Evolutionary conservation across 2,329 filamentous ascomycete species (phyloP).

Genomic region (Colletotrichum theobromicola): DNA sequence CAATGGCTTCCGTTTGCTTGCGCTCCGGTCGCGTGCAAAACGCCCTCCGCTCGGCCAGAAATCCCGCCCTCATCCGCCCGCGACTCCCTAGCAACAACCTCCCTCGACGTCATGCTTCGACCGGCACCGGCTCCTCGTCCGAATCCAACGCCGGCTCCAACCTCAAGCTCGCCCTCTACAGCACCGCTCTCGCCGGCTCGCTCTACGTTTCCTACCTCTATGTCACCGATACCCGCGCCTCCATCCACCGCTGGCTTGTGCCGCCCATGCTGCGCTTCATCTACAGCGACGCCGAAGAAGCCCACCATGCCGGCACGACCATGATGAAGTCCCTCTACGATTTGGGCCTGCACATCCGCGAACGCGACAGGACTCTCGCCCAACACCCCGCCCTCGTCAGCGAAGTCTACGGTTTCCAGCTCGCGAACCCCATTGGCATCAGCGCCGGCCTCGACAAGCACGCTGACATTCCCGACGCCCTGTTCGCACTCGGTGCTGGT

Average conservation of each 20-base stretch:
- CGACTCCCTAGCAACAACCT: constrained; percentile 28
- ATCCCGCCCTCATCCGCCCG: constrained; percentile 18
- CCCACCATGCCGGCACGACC: constrained; percentile 81
- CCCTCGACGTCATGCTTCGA: constrained; percentile 36
- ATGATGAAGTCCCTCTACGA: constrained; percentile 75
- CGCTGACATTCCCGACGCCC: constrained; percentile 82
- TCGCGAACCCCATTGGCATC: constrained; percentile 90
- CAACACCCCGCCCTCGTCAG: constrained; percentile 36
- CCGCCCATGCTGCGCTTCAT: constrained; percentile 70
- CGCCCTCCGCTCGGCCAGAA: constrained; percentile 25
- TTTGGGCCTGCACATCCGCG: constrained; percentile 80
- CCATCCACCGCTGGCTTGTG: constrained; percentile 70
- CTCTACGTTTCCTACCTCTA: constrained; percentile 66
- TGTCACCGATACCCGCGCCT: constrained; percentile 76
- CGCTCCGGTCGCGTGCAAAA: constrained; percentile 28
- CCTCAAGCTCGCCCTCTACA: constrained; percentile 43
- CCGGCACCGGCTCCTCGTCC: constrained; percentile 23
- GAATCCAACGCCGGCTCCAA: constrained; percentile 32
- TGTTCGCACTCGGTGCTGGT: constrained; percentile 84
- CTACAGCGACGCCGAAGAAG: constrained; percentile 83
- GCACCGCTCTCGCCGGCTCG: constrained; percentile 44
- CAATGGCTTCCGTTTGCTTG: constrained; percentile 35
- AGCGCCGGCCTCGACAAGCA: constrained; percentile 97
- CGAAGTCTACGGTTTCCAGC: constrained; percentile 74
- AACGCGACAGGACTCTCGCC: constrained; percentile 61